Base-by-base conservation (phyloP, 495 filamentous ascomycete genomes). In the Parathielavia hyrcaniae region DNA sequence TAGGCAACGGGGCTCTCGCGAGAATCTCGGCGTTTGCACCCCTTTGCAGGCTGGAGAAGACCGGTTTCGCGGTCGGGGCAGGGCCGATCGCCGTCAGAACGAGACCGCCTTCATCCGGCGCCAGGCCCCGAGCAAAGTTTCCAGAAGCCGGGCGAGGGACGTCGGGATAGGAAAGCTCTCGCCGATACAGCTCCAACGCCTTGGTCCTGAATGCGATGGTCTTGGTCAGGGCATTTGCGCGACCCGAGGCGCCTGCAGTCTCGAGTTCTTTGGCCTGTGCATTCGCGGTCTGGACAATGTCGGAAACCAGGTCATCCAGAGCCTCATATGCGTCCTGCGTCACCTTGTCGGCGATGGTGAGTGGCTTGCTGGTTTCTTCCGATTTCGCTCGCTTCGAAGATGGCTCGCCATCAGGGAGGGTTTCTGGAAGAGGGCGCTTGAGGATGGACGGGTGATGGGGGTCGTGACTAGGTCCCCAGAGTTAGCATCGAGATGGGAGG, bases 21-120 rank as follows among this genome's bases (percentile, higher is more conserved):
- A 95, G 70, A 2, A 75, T 69, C 53, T 64, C 70, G 19, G 66
- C 58, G 26, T 30, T 30, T 1, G 68, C 68, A 36, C 71, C 70
- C 16, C 44, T 74, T 50, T 79, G 77, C 26, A 91, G 72, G 70
- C 90, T 95, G 14, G 90, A 90, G 69, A 90, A 96, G 16, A 96
- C 76, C 53, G 92, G 89, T 62, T 84, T 87, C 14, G 85, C 77
- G 35, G 81, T 83, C 32, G 82, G 79, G n/a, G 84, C 84, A 49
- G 84, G 84, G 36, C 84, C 85, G 53, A 82, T 86, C 1, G 93
- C 74, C 0, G 87, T 90, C 59, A 95, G 71, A 1, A 89, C 85
- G 23, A 81, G 69, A 45, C 80, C 80, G 36, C 79, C 79, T 48
- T 50, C 62, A 59, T 52, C 57, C 43, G 41, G 60, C 34, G 53